Percentiles rank a stretch among this genome's conserved stretches.
phyloP scores from a whole-genome alignment of 345 rosid species.

The Aquilaria sinensis region DNA sequence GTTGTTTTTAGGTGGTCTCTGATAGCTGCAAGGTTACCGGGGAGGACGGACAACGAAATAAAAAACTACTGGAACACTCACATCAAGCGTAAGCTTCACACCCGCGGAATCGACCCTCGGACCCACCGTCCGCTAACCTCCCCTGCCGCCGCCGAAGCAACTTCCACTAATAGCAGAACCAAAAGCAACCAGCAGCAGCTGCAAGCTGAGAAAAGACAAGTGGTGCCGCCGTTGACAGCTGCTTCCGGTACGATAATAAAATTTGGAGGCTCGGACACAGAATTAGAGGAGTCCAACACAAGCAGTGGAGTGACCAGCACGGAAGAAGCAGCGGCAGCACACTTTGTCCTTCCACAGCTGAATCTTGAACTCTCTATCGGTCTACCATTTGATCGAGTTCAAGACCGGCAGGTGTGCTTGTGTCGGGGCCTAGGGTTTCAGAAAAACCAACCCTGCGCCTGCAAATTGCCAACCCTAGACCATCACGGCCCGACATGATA shows the following conservation, averaged over 20 bases:
- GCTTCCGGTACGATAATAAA: background rate
- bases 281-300: conserved; percentile 30
- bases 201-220: too few relatives aligned
- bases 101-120: conserved; percentile 42
- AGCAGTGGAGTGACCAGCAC: conserved; percentile 40
- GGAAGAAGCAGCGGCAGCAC: conserved; percentile 20
- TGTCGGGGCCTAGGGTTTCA: conserved; percentile 37
- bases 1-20: conserved; percentile 34
- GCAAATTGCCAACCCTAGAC: too few relatives aligned
- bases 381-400: conserved; percentile 3
- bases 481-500: too few relatives aligned
- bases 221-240: too few relatives aligned
- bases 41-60: conserved; percentile 53
- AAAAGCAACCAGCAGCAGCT: too few relatives aligned
- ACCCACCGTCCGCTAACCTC: conserved; percentile 31
- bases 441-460: conserved; percentile 19
- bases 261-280: too few relatives aligned
- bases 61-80: conserved; percentile 59
- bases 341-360: background rate
- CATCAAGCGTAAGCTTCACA: conserved; percentile 42
- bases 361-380: conserved; percentile 44
- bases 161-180: background rate
- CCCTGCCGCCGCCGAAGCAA: background rate
- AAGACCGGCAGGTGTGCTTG: conserved; percentile 20
- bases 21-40: conserved; percentile 45